Evolutionary conservation across 352 stramenopile genomes (phyloP), one percentile per base, ranked within the genome.

Genomic region (Blastocystis sp.): DNA sequence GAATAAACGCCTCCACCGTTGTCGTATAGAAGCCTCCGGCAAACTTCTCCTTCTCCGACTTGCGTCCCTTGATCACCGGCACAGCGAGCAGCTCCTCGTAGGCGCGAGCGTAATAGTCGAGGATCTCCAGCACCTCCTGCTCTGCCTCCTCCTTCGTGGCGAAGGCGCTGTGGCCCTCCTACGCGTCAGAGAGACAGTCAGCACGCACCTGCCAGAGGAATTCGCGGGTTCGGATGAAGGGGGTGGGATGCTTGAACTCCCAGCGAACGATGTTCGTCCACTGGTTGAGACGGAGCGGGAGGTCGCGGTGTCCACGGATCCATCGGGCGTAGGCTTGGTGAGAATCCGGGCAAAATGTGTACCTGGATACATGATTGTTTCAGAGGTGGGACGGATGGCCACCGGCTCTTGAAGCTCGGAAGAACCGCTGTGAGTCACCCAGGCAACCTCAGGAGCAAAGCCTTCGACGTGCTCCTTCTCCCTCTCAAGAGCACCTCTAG

Each of bases 181-280:
- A 3, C 41, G 41, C 95, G 93, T 59, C 50, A n/a, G 50, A 59
- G 50, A n/a, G 50, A 59, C 20, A 13, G 13, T 20, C 11, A 13
- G 62, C 13, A 20, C n/a, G 0, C n/a, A 73, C 62, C 91, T 97
- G 94, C 97, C 97, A 99, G 76, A 99, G 91, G 91, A 99, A 99
- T 92, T 99, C 97, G 54, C 97, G 93, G 41, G 95, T 98, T 73
- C 97, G 94, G 43, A 99, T 95, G 90, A 99, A 99, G 0, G 97
- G 97, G 84, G 97, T 99, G 11, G 97, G 96, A 91, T 96, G 91
- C 90, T 97, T 97, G 90, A 99, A 99, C 92, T 99, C 97, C 97
- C 97, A 99, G 41, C 97, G 94, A 18, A 99, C 97, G 18, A 99
- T 97, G 91, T 99, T 99, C 90, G 96, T 98, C 97, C 97, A 99